Conservation (phyloP, 176 grass and related monocot species). For the Ensete ventricosum region DNA sequence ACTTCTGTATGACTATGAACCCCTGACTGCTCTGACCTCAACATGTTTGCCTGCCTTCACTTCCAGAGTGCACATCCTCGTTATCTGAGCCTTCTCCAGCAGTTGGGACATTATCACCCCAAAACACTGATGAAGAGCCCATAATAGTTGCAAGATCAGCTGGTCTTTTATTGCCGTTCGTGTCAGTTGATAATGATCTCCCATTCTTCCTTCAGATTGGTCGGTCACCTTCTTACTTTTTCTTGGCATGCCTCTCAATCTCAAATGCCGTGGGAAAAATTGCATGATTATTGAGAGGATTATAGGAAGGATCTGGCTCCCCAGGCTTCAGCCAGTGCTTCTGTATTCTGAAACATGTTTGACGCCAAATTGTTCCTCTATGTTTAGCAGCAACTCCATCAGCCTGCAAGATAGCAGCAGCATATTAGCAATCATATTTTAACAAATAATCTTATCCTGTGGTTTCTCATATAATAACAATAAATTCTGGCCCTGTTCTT, state of each 20-base stretch:
- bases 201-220: slow-evolving; percentile 61
- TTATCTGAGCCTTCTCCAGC: slow-evolving; percentile 47
- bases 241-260: slow-evolving; percentile 32
- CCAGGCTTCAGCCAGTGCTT: slow-evolving; percentile 68
- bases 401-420: slow-evolving; percentile 26
- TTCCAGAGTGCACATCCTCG: slow-evolving; percentile 38
- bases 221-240: slow-evolving; percentile 29
- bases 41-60: slow-evolving; percentile 42
- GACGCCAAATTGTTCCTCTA: slow-evolving; percentile 53
- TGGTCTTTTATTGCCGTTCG: slow-evolving; percentile 9
- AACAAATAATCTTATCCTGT: too few relatives aligned
- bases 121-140: slow-evolving; percentile 24
- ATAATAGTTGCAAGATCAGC: slow-evolving; percentile 49
- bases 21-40: slow-evolving; percentile 49
- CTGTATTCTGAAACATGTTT: slow-evolving; percentile 52
- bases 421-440: neutral
- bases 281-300: slow-evolving; percentile 73
- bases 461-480: too few relatives aligned
- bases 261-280: slow-evolving; percentile 68
- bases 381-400: slow-evolving; percentile 73
- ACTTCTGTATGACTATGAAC: slow-evolving; percentile 1
- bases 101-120: too few relatives aligned
- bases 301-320: slow-evolving; percentile 70
- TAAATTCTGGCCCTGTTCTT: too few relatives aligned
- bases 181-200: slow-evolving; percentile 39